These are phyloP conservation scores for Kodamaea sp. DNA, from an alignment of 1,139 yeast genomes.

Conservation along the genomic window DNA sequence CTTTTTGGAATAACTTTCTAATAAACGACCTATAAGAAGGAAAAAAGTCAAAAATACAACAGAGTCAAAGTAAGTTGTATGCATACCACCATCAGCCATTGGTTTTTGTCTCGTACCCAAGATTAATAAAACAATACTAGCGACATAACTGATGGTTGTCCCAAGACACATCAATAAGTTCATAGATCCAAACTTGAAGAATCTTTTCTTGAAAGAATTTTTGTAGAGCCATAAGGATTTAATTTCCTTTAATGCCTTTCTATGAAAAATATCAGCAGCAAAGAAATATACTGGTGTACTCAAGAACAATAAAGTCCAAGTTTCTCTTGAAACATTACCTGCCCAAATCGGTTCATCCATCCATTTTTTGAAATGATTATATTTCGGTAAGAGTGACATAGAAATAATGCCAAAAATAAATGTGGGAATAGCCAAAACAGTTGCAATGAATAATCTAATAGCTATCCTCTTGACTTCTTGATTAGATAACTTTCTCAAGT, in stretches of 20 bases:
- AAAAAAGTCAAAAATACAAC: slow-evolving; percentile 74
- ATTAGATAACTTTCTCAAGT: slow-evolving; percentile 48
- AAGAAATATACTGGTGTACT: slow-evolving; percentile 74
- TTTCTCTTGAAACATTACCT: slow-evolving; percentile 58
- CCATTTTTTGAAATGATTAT: slow-evolving; percentile 47
- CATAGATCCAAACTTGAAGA: slow-evolving; percentile 76
- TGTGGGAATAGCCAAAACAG: slow-evolving; percentile 61
- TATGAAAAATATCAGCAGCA: slow-evolving; percentile 70
- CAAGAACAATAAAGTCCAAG: slow-evolving; percentile 63
- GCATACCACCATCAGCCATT: slow-evolving; percentile 35
- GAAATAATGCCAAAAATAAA: slow-evolving; percentile 66
- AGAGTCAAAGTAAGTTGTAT: slow-evolving; percentile 72
- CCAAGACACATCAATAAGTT: slow-evolving; percentile 68
- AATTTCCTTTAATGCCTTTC: slow-evolving; percentile 60
- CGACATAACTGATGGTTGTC: slow-evolving; percentile 66
- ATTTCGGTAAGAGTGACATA: slow-evolving; percentile 55
- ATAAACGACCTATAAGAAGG: slow-evolving; percentile 62
- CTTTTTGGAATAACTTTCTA: slow-evolving; percentile 63
- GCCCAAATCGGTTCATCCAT: slow-evolving; percentile 60
- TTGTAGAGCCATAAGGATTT: slow-evolving; percentile 54
- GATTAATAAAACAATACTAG: slow-evolving; percentile 57
- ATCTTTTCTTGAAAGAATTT: slow-evolving; percentile 52
- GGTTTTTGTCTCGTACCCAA: slow-evolving; percentile 4
- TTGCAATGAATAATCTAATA: slow-evolving; percentile 46
- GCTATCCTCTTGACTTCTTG: slow-evolving; percentile 48